These are phyloP conservation scores for Hypoxylon sp. DNA, from an alignment of 2,329 filamentous ascomycete species.

Conservation along the genomic window DNA sequence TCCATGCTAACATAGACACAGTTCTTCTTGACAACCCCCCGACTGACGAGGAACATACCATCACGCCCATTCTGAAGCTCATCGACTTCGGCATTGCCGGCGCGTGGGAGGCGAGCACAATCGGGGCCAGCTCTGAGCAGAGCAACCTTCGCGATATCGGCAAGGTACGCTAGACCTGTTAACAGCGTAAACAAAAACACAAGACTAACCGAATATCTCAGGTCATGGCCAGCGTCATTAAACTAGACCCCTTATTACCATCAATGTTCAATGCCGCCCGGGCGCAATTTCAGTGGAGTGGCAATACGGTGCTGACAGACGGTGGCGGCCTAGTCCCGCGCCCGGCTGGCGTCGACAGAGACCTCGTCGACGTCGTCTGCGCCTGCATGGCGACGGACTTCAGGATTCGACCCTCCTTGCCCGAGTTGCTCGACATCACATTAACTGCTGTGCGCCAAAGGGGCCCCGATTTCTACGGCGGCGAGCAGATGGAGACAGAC, in stretches of 20 bases:
- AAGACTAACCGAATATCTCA: no score
- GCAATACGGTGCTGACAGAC: not conserved
- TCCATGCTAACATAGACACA: not conserved
- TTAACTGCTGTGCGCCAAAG: not conserved
- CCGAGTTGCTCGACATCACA: not conserved
- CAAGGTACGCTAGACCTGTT: not conserved
- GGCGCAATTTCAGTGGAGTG: no score
- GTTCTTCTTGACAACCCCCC: conserved; percentile 3
- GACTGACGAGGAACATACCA: not conserved
- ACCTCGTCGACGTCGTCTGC: not conserved
- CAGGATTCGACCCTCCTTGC: not conserved
- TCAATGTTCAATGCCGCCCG: not conserved
- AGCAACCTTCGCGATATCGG: not conserved
- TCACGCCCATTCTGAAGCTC: conserved; percentile 1
- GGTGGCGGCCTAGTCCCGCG: not conserved
- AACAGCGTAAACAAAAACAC: no score
- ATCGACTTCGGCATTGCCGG: conserved; percentile 7
- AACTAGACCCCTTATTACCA: not conserved
- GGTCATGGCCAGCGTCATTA: no score
- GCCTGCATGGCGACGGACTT: not conserved
- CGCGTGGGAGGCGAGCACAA: not conserved
- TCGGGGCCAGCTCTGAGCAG: not conserved
- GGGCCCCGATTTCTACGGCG: not conserved
- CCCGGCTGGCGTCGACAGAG: not conserved
- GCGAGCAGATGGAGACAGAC: not conserved